phyloP scores from a whole-genome alignment of 1,284 basidiomycete species.

The Serendipita sp. region DNA sequence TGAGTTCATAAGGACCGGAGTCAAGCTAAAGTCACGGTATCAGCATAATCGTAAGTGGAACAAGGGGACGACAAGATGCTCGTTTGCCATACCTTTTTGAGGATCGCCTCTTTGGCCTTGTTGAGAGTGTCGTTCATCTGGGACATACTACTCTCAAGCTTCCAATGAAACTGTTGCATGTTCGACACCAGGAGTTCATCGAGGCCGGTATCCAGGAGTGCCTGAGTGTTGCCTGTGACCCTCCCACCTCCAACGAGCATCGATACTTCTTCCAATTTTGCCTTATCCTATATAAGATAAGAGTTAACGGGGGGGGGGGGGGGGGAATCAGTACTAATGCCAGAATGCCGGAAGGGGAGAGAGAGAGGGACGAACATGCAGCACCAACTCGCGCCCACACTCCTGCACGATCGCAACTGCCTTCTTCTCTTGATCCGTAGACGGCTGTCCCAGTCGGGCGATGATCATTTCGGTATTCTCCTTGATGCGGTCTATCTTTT shows the following conservation, averaged over 20 bases:
- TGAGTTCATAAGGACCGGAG: constrained; percentile 19
- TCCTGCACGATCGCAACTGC: not conserved
- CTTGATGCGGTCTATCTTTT: not conserved
- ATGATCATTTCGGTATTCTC: not conserved
- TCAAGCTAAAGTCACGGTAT: not conserved
- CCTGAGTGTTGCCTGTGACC: not conserved
- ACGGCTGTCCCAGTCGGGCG: not conserved
- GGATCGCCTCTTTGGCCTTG: not conserved
- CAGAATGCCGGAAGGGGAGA: not conserved
- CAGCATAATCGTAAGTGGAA: not conserved
- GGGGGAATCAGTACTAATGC: not conserved
- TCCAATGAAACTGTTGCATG: constrained; percentile 2
- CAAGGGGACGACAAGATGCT: not conserved
- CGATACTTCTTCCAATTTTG: not conserved
- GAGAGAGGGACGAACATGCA: not conserved
- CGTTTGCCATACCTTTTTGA: not conserved
- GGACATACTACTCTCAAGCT: not conserved
- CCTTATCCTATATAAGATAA: not conserved
- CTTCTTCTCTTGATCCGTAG: not conserved
- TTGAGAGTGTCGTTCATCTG: not conserved
- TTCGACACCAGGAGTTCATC: not conserved
- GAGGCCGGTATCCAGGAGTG: not conserved
- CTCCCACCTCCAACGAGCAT: not conserved
- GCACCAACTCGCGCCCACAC: not conserved
- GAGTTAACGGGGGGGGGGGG: too few species aligned